Evolutionary conservation across 805 yeast genomes (phyloP).

Genomic region (Sugiyamaella lignohabitans): DNA sequence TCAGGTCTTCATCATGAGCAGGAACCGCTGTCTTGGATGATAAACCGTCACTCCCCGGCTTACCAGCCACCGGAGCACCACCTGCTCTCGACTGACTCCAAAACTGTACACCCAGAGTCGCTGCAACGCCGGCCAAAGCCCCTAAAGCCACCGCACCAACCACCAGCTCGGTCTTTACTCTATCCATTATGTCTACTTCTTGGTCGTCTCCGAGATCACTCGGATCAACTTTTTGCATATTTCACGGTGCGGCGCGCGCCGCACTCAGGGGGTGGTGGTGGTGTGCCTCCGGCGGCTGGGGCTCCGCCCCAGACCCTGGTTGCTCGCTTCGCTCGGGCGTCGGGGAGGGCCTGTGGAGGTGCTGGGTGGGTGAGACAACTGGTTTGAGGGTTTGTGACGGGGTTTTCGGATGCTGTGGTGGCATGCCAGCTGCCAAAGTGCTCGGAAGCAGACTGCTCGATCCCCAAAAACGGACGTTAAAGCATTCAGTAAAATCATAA

Average conservation of each 20-base stretch:
- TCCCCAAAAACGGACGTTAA: no score
- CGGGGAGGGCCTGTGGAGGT: background rate
- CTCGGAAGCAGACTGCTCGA: no score
- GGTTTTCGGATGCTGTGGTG: no score
- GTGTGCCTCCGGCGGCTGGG: background rate
- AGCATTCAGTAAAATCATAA: no score
- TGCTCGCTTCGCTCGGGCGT: no score
- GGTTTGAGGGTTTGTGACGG: no score
- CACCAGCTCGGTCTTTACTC: background rate
- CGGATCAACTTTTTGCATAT: background rate
- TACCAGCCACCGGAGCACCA: no score
- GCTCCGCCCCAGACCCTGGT: background rate
- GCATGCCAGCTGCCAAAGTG: no score
- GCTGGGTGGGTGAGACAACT: no score
- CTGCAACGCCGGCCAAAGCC: conserved; percentile 5
- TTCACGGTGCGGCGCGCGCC: background rate
- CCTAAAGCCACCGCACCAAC: conserved; percentile 5
- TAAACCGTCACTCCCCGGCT: no score
- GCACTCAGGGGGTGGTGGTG: background rate
- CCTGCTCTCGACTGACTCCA: no score
- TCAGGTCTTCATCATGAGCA: conserved; percentile 58
- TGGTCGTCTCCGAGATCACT: no score
- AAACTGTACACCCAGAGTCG: conserved; percentile 6
- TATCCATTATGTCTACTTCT: background rate
- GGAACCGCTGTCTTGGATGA: background rate